Evolutionary conservation across 2,329 filamentous ascomycete genomes (phyloP).

Genomic region (Chaetomium globosum): DNA sequence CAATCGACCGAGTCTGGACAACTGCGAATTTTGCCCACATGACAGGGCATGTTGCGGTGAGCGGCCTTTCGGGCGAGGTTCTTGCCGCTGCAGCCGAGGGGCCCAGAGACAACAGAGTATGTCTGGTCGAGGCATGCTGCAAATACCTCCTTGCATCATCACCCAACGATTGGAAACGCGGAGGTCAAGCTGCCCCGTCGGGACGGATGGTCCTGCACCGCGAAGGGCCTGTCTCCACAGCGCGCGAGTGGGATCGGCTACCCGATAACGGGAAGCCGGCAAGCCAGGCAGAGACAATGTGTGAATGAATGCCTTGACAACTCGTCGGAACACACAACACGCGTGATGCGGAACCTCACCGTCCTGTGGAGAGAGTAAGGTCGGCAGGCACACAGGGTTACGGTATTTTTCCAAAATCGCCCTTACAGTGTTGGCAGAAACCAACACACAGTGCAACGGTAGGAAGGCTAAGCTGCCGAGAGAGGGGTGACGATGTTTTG

Average conservation of each 20-base stretch:
- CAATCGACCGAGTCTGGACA: conserved; percentile 15
- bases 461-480: neutral
- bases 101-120: neutral
- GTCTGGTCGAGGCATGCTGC: conserved; percentile 2
- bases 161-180: neutral
- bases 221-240: neutral
- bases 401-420: neutral
- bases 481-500: neutral
- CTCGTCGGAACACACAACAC: neutral
- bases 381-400: neutral
- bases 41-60: conserved; percentile 25
- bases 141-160: neutral
- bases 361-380: neutral
- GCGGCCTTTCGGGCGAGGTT: neutral
- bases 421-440: neutral
- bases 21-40: conserved; percentile 18
- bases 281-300: neutral
- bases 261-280: conserved; percentile 17
- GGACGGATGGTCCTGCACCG: conserved; percentile 5
- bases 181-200: neutral
- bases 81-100: conserved; percentile 19
- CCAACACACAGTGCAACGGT: neutral
- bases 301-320: neutral
- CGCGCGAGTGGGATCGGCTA: conserved; percentile 2
- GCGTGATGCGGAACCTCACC: neutral